These are phyloP conservation scores for Benincasa hispida DNA, from an alignment of 306 rosid species.

Conservation along the genomic window DNA sequence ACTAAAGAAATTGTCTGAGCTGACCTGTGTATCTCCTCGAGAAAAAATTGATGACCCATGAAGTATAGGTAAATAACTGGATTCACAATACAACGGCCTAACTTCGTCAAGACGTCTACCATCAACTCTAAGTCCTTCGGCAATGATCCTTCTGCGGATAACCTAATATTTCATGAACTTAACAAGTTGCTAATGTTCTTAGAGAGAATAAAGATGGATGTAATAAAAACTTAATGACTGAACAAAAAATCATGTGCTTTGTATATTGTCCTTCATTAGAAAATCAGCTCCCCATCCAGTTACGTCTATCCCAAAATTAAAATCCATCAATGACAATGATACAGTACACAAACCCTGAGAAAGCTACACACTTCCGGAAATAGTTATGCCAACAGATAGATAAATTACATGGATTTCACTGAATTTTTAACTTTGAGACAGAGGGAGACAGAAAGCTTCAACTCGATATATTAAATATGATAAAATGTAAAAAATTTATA, in stretches of 20 bases:
- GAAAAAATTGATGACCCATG: slow-evolving; percentile 84
- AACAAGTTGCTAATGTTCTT: slow-evolving; percentile 7
- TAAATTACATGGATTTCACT: neutral
- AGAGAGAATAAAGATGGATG: neutral
- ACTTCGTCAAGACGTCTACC: slow-evolving; percentile 93
- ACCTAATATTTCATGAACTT: slow-evolving; percentile 35
- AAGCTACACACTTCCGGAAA: neutral
- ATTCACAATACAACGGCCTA: slow-evolving; percentile 85
- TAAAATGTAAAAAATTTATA: neutral
- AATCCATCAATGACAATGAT: neutral
- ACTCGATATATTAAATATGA: neutral
- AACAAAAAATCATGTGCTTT: neutral
- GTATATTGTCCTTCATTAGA: neutral
- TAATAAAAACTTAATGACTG: neutral
- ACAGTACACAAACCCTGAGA: neutral
- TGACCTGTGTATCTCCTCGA: slow-evolving; percentile 96
- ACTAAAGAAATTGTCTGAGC: slow-evolving; percentile 8
- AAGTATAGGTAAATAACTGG: slow-evolving; percentile 49
- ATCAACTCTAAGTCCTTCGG: slow-evolving; percentile 74
- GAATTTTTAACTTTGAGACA: neutral
- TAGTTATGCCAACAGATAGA: neutral
- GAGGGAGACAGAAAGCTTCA: neutral
- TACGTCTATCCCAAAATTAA: neutral
- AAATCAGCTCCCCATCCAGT: neutral
- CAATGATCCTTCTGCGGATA: slow-evolving; percentile 74